phyloP scores from a whole-genome alignment of 2,329 filamentous ascomycete species.

The Aspergillus eucalypticola region DNA sequence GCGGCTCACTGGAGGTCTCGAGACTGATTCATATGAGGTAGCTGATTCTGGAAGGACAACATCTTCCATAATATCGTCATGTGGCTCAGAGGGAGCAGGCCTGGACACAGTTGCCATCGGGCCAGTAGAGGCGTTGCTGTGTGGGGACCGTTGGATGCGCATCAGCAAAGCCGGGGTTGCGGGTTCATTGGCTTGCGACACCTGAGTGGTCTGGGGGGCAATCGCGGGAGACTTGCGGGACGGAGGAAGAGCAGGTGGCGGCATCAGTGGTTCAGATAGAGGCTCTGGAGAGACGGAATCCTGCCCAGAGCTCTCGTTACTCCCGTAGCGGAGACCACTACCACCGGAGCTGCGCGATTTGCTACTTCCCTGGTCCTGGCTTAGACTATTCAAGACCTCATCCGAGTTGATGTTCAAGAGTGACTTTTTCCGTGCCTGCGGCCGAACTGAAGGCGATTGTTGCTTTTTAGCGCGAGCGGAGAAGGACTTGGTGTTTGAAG shows the following conservation, averaged over 20 bases:
- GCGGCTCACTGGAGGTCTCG: conserved; percentile 49
- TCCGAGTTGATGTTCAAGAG: conserved; percentile 34
- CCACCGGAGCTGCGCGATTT: conserved; percentile 29
- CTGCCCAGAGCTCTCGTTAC: conserved; percentile 48
- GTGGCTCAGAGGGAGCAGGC: conserved; percentile 45
- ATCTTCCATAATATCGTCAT: conserved; percentile 62
- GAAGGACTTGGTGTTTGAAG: conserved; percentile 36
- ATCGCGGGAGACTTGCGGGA: conserved; percentile 45
- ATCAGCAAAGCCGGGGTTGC: conserved; percentile 89
- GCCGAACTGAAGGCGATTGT: conserved; percentile 47
- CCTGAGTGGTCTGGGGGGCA: conserved; percentile 31
- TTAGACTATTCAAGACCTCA: conserved; percentile 37
- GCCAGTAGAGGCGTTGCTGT: conserved; percentile 41
- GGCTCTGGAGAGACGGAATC: conserved; percentile 53
- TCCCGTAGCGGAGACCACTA: conserved; percentile 37
- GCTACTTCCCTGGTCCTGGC: conserved; percentile 34
- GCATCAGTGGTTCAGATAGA: conserved; percentile 53
- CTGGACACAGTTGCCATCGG: conserved; percentile 37
- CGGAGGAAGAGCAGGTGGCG: conserved; percentile 49
- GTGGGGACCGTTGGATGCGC: conserved; percentile 61
- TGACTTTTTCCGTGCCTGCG: conserved; percentile 41
- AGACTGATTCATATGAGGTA: conserved; percentile 46
- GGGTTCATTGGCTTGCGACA: conserved; percentile 52
- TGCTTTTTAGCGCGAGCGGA: conserved; percentile 41
- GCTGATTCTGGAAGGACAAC: conserved; percentile 74